Evolutionary conservation across 164 flowering plant species (phyloP).

Genomic region (Liquidambar formosana): DNA sequence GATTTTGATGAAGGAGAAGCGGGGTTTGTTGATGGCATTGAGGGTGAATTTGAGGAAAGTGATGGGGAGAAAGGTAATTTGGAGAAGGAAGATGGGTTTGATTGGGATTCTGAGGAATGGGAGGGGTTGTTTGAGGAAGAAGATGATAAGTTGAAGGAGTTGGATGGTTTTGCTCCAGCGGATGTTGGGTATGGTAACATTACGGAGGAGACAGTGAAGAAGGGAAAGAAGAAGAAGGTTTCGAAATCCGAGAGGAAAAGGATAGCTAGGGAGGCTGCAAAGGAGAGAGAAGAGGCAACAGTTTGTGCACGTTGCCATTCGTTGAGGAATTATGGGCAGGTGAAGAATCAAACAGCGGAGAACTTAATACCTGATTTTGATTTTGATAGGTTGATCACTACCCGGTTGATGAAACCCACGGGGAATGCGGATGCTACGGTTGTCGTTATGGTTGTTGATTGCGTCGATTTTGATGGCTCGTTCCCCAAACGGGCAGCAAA

Average conservation of each 20-base stretch:
- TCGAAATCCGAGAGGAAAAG: conserved; percentile 79
- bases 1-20: conserved; percentile 29
- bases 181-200: conserved; percentile 88
- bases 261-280: conserved; percentile 53
- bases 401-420: conserved; percentile 69
- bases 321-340: conserved; percentile 88
- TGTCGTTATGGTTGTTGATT: conserved; percentile 94
- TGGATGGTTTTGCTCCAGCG: conserved; percentile 75
- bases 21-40: conserved; percentile 30
- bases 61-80: conserved; percentile 32
- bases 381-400: conserved; percentile 77
- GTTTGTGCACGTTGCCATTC: conserved; percentile 98
- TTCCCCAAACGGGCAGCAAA: conserved; percentile 86
- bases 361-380: conserved; percentile 97
- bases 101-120: conserved; percentile 73
- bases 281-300: conserved; percentile 55
- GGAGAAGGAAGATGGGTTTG: conserved; percentile 38
- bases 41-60: conserved; percentile 31
- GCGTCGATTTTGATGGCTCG: conserved; percentile 96
- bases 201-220: conserved; percentile 61
- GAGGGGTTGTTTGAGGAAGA: conserved; percentile 46
- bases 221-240: conserved; percentile 43
- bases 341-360: conserved; percentile 78
- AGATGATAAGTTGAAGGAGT: conserved; percentile 50
- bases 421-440: conserved; percentile 65